Evolutionary conservation across 78 protist species (phyloP).

Genomic region (Planoprotostelium fungivorum): DNA sequence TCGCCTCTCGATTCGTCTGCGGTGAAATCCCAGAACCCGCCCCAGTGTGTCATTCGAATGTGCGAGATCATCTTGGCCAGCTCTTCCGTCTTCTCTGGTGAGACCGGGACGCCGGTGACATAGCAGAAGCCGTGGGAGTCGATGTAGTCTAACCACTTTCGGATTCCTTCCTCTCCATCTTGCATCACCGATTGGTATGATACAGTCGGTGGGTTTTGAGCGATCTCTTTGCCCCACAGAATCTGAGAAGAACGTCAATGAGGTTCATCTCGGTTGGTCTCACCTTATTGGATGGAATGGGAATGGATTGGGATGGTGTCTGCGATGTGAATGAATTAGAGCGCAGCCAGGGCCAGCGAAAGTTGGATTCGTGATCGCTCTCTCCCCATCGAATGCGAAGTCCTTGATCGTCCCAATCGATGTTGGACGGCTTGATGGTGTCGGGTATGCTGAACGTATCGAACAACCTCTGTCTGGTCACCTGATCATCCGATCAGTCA

Average conservation of each 20-base stretch:
- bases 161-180: not conserved
- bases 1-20: conserved; percentile 11
- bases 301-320: not conserved
- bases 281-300: not conserved
- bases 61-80: not conserved
- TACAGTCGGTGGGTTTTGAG: not conserved
- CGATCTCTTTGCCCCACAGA: not conserved
- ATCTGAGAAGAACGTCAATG: not conserved
- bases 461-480: not conserved
- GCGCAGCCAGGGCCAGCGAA: not conserved
- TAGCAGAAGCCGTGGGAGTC: not conserved
- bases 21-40: conserved; percentile 13
- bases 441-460: not conserved
- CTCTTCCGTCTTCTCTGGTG: not conserved
- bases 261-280: not conserved
- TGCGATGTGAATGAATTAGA: not conserved
- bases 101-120: not conserved
- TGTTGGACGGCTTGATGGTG: not conserved
- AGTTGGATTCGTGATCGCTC: not conserved
- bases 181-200: not conserved
- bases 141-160: not conserved
- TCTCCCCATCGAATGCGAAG: not conserved
- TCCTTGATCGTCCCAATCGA: not conserved
- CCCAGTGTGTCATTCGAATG: not conserved
- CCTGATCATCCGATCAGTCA: not conserved